Conservation (phyloP, 495 filamentous ascomycete species). For the Neurospora cerealis region DNA sequence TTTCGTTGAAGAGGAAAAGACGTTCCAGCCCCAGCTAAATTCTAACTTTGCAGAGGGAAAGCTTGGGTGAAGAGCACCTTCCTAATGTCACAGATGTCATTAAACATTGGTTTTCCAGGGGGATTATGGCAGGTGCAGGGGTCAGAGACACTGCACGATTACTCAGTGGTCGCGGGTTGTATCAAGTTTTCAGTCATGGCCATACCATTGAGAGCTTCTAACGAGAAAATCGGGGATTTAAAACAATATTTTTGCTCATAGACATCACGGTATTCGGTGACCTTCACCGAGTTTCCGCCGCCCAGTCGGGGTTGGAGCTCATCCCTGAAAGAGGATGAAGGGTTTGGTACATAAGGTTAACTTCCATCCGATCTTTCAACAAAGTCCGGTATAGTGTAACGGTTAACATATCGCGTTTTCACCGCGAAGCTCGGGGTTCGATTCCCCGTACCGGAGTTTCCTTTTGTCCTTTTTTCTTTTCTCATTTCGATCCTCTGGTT, state of each 20-base stretch:
- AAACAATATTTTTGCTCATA: too few relatives aligned
- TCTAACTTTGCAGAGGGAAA: not conserved
- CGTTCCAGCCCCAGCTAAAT: not conserved
- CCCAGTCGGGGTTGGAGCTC: too few relatives aligned
- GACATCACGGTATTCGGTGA: too few relatives aligned
- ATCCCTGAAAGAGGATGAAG: too few relatives aligned
- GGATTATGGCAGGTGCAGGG: not conserved
- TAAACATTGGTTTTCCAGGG: not conserved
- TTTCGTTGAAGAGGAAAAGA: not conserved
- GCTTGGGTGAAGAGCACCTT: not conserved
- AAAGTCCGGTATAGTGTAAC: constrained; percentile 37
- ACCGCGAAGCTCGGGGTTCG: constrained; percentile 42
- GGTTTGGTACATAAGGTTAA: fast-evolving
- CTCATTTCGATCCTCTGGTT: too few relatives aligned
- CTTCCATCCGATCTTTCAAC: not conserved
- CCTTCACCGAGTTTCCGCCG: too few relatives aligned
- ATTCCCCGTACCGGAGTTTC: constrained; percentile 38
- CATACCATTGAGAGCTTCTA: too few relatives aligned
- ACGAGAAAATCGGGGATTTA: too few relatives aligned
- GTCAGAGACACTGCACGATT: not conserved
- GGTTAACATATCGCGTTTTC: constrained; percentile 42
- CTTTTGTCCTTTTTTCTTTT: not conserved
- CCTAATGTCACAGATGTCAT: not conserved
- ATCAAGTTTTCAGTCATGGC: too few relatives aligned
- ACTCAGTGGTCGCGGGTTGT: too few relatives aligned